Evolutionary conservation across 1,139 yeast genomes (phyloP).

Genomic region (Suhomyces wounanorum): DNA sequence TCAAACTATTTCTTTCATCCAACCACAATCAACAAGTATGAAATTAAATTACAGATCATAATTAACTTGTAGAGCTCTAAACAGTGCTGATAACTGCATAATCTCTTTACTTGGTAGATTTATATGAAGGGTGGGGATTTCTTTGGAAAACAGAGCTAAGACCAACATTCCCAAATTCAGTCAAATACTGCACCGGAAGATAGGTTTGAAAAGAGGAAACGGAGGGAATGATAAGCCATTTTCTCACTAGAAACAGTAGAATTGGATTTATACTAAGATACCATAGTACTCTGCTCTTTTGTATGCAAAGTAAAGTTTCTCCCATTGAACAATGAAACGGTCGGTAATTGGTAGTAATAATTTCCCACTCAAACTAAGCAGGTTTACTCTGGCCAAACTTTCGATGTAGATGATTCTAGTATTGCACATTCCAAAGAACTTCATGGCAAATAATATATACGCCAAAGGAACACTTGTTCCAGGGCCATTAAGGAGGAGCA

Average conservation of each 20-base stretch:
- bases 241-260: no score
- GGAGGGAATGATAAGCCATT: no score
- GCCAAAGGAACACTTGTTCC: constrained; percentile 87
- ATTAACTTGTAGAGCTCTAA: no score
- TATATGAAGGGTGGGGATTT: no score
- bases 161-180: no score
- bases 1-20: no score
- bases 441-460: constrained; percentile 56
- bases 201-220: not conserved
- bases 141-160: no score
- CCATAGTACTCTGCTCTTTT: constrained; percentile 78
- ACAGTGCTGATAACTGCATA: no score
- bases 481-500: constrained; percentile 85
- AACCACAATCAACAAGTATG: no score
- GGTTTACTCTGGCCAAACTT: constrained; percentile 80
- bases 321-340: constrained; percentile 90
- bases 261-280: constrained; percentile 51
- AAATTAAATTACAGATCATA: no score
- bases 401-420: constrained; percentile 79
- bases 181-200: not conserved
- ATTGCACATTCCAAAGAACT: constrained; percentile 50
- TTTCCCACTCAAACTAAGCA: constrained; percentile 75
- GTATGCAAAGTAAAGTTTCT: constrained; percentile 53
- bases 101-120: no score
- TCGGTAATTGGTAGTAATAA: constrained; percentile 70